Evolutionary conservation across 176 grass and related monocot species (phyloP), one percentile per base, ranked within the genome.

Genomic region (Hsuehochloa calcarea): DNA sequence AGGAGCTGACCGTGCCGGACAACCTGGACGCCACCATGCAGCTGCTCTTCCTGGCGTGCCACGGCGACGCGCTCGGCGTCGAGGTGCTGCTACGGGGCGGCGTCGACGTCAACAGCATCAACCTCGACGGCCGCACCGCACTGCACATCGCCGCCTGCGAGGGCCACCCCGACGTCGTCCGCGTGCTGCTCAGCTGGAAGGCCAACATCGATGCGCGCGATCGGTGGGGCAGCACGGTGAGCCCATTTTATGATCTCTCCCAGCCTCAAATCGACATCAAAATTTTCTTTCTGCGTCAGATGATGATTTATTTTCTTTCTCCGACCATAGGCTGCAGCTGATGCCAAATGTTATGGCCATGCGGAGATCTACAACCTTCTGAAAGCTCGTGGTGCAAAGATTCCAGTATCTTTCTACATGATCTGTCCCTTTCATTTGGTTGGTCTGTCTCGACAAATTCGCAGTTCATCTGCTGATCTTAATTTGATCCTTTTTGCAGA

Each of bases 221-320:
- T 72, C 91, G 96, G 1, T 99, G 96, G 96, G 96, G 96, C 11
- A 99, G 96, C 84, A 99, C 93, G 91, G 96, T 99, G 88, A 87
- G 77, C 70, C 29, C 56, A 54, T 56, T 59, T 74, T 61, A 40
- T 8, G 2, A 41, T 38, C 43, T 22, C 19, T 2, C 37, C 12
- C 37, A 13, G 25, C 8, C 72, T 44, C 40, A 12, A 47, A 17
- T n/a, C 9, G 16, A 22, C 2, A 72, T 63, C 80, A 20, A 82
- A 19, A 82, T 27, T 54, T 10, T 1, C 8, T 27, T 8, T 35
- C 22, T 16, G 16, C 59, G 7, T 9, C 55, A 15, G 64, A 70
- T 15, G 26, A 38, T 62, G 3, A 15, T 60, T 56, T 72, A 16
- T 3, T 5, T 81, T 11, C 37, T 64, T 90, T 78, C 45, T 71